Percentiles rank a stretch among this genome's conserved stretches.
These are phyloP conservation scores for Penicillium sp. DNA, from an alignment of 2,329 filamentous ascomycete genomes.

Conservation along the genomic window DNA sequence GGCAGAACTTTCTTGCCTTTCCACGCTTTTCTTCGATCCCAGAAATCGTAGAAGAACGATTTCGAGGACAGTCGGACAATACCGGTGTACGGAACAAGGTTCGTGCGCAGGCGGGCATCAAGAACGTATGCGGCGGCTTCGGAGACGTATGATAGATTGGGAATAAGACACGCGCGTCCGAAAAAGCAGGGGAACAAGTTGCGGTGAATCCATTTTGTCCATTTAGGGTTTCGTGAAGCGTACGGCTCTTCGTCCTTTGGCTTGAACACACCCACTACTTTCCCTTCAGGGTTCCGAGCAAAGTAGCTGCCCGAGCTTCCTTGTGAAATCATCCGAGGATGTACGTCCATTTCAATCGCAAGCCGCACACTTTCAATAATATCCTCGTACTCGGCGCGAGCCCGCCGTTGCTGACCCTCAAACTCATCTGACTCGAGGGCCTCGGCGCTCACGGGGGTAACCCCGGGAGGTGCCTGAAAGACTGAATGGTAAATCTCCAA, in stretches of 20 bases:
- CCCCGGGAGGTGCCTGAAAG: conserved; percentile 83
- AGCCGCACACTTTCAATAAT: conserved; percentile 81
- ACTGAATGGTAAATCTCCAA: conserved; percentile 96
- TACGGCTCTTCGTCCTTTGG: conserved; percentile 98
- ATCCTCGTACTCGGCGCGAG: conserved; percentile 71
- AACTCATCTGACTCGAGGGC: conserved; percentile 54
- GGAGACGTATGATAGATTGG: conserved; percentile 93
- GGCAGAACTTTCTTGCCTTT: conserved; percentile 79
- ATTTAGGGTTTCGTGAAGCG: conserved; percentile 92
- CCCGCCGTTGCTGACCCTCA: conserved; percentile 55
- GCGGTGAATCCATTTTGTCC: conserved; percentile 99
- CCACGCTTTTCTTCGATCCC: conserved; percentile 82
- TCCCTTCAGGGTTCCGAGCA: conserved; percentile 79
- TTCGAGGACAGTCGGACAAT: conserved; percentile 91
- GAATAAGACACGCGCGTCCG: conserved; percentile 86
- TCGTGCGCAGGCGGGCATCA: conserved; percentile 77
- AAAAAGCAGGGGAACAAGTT: conserved; percentile 98
- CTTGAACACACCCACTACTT: conserved; percentile 96
- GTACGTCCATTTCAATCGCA: conserved; percentile 81
- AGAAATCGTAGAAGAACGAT: conserved; percentile 96
- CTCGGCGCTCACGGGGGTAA: conserved; percentile 70
- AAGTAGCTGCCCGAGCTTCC: conserved; percentile 98
- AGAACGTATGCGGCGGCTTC: conserved; percentile 95
- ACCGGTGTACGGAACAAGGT: conserved; percentile 92
- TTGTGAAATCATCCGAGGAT: conserved; percentile 92